A percentile compares a stretch with the other conserved stretches of the same genome.
Conservation (phyloP, 225 moss, liverwort and hornwort genomes). For the Neckera pumila region DNA sequence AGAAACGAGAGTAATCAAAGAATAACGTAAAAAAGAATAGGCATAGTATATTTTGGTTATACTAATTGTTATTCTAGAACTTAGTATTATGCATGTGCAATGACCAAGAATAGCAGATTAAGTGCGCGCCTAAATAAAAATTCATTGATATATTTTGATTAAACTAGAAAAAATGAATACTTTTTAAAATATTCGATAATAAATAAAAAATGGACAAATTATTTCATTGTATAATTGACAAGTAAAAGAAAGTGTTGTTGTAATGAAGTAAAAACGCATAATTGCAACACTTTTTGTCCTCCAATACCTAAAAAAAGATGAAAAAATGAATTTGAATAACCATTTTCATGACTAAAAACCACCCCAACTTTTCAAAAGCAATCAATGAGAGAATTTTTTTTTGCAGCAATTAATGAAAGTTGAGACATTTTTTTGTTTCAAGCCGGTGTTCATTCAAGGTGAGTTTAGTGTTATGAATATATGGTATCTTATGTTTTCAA, state of each 20-base stretch:
- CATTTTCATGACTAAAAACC: not conserved
- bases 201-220: not conserved
- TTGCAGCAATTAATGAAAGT: not conserved
- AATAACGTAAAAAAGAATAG: not conserved
- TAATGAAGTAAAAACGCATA: too few species aligned
- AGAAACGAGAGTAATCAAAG: not conserved
- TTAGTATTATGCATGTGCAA: not conserved
- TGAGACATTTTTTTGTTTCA: not conserved
- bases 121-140: not conserved
- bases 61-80: not conserved
- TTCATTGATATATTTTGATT: not conserved
- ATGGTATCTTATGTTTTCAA: not conserved
- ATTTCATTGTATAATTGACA: not conserved
- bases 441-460: not conserved
- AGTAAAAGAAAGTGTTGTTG: accelerated
- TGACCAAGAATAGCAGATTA: not conserved
- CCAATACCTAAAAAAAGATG: not conserved
- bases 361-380: not conserved
- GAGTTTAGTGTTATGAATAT: not conserved
- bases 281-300: not conserved
- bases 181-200: too few species aligned
- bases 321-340: not conserved
- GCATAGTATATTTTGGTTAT: not conserved
- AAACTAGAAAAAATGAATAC: not conserved
- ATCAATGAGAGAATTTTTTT: too few species aligned